A percentile compares a stretch with the other conserved stretches of the same genome.
phyloP scores from a whole-genome alignment of 2,329 filamentous ascomycete species.

The Phoma herbarum region DNA sequence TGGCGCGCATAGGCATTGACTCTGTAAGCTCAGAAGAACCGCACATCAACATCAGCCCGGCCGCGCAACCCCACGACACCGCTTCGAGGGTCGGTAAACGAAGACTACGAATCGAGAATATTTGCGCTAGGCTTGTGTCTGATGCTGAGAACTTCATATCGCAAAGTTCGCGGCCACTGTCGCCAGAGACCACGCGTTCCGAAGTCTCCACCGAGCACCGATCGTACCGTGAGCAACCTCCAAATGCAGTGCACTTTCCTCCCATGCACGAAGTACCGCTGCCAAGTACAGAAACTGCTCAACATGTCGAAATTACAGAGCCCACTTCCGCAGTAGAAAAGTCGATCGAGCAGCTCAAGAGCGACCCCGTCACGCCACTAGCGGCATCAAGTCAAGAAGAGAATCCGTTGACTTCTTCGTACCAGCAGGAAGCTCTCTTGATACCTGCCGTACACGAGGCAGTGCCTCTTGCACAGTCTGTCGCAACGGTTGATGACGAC shows the following conservation, averaged over 20 bases:
- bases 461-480: constrained; percentile 30
- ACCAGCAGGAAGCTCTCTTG: constrained; percentile 4
- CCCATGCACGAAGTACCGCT: background rate
- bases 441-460: constrained; percentile 28
- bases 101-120: constrained; percentile 68
- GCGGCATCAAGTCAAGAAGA: background rate
- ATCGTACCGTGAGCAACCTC: constrained; percentile 29
- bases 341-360: constrained; percentile 5
- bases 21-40: constrained; percentile 58
- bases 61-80: constrained; percentile 18
- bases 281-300: background rate
- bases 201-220: constrained; percentile 35
- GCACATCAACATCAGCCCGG: constrained; percentile 33
- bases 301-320: constrained; percentile 1
- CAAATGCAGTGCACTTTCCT: constrained; percentile 4
- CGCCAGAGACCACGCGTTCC: constrained; percentile 63
- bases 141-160: constrained; percentile 72
- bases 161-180: constrained; percentile 66
- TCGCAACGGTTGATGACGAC: constrained; percentile 51
- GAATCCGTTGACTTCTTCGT: background rate
- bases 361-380: background rate
- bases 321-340: constrained; percentile 11
- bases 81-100: constrained; percentile 70
- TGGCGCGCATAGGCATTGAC: constrained; percentile 72
- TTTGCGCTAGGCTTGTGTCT: constrained; percentile 72